Percentiles rank a stretch among this genome's conserved stretches.
phyloP scores from a whole-genome alignment of 129 eudicot species.

The Escallonia rubra region DNA sequence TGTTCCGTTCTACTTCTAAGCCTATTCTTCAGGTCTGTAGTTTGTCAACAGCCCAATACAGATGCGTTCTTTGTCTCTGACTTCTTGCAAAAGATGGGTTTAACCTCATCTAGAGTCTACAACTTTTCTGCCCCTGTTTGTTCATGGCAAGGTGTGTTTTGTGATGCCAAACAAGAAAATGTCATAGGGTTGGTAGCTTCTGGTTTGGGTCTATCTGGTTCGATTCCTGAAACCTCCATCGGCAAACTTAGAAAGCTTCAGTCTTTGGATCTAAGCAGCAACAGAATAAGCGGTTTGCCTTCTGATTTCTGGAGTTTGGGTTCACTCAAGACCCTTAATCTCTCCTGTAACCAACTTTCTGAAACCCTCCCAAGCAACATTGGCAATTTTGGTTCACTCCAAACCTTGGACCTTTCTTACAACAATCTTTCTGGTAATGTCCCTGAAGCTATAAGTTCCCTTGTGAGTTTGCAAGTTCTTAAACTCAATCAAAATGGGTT shows the following conservation, averaged over 20 bases:
- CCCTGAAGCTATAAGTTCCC: slow-evolving; percentile 69
- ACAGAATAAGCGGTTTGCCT: slow-evolving; percentile 55
- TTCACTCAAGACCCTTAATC: slow-evolving; percentile 58
- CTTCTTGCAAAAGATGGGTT: slow-evolving; percentile 73
- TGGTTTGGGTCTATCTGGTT: slow-evolving; percentile 62
- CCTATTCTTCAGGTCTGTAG: slow-evolving; percentile 45
- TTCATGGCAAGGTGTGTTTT: slow-evolving; percentile 65
- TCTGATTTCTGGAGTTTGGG: slow-evolving; percentile 84
- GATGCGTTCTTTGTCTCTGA: slow-evolving; percentile 66
- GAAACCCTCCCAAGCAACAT: slow-evolving; percentile 58
- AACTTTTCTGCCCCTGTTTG: slow-evolving; percentile 60
- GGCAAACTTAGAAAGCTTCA: slow-evolving; percentile 65
- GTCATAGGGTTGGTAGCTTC: slow-evolving; percentile 56
- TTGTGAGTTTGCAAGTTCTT: slow-evolving; percentile 40
- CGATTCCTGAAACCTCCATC: slow-evolving; percentile 68
- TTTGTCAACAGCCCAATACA: slow-evolving; percentile 72
- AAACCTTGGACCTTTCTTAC: slow-evolving; percentile 64
- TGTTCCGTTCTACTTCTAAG: slow-evolving; percentile 40
- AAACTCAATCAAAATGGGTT: slow-evolving; percentile 55
- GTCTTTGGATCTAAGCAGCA: slow-evolving; percentile 69
- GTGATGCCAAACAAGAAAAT: slow-evolving; percentile 54
- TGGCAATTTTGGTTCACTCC: slow-evolving; percentile 65
- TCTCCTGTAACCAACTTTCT: slow-evolving; percentile 56
- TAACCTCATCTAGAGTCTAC: slow-evolving; percentile 31
- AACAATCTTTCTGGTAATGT: slow-evolving; percentile 53